Evolutionary conservation across 352 stramenopile genomes (phyloP), one percentile per base, ranked within the genome.

Genomic region (Pythium sukuiense): DNA sequence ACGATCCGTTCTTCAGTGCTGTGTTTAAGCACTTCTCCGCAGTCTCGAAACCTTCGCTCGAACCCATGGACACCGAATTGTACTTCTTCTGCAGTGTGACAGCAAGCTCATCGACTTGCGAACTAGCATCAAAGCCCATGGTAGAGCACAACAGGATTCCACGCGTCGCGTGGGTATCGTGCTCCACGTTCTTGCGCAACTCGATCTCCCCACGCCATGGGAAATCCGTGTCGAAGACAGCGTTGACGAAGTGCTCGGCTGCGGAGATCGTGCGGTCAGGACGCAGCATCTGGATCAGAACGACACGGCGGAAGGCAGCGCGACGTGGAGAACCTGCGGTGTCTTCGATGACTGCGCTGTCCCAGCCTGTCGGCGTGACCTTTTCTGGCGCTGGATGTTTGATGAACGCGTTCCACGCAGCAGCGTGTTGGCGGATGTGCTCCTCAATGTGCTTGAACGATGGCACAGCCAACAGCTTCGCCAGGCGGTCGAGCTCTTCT

Each of bases 11-110:
- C 74, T 99, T 98, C 8, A 97, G 77, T n/a, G 96, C 98, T 43
- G 89, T 91, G 49, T 93, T 90, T 57, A 99, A 75, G 16, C 96
- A 84, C 62, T 95, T 96, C 65, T 99, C 97, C 3, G 98, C 98
- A 20, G 92, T 88, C 46, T 94, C 88, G 63, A 97, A 99, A 29
- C 97, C 97, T 80, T 99, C 97, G 1, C 87, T 77, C 56, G 96
- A 99, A 55, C 98, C 98, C 97, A 99, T 99, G 0, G 98, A 98
- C 26, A 99, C 95, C 24, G 92, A 96, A 55, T 94, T 86, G 59
- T 99, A 93, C 59, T 97, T 96, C 71, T 97, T 98, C 50, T 92
- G 81, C 60, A 97, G 68, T 52, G 85, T 80, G 16, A 77, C 76
- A 3, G 97, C 96, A 41, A 99, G 90, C 20, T 96, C 84, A 65